These are phyloP conservation scores for Alternaria solani DNA, from an alignment of 2,329 filamentous ascomycete genomes.

Conservation along the genomic window DNA sequence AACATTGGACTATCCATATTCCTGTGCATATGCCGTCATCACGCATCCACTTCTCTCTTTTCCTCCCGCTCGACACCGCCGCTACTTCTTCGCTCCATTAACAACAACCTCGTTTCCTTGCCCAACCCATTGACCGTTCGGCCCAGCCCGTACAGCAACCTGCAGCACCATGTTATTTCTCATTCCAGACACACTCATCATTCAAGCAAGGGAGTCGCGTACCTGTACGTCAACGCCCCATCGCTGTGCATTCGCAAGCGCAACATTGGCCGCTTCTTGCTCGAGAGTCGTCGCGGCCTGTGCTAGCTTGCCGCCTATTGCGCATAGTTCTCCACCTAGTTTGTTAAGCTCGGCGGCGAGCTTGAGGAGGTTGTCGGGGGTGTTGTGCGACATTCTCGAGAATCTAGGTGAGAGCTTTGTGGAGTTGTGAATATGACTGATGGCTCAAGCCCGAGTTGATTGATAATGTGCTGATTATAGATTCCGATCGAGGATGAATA, in stretches of 20 bases:
- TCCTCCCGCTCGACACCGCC: neutral
- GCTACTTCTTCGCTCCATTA: constrained; percentile 22
- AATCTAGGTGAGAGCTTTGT: neutral
- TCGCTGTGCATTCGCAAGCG: constrained; percentile 28
- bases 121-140: constrained; percentile 3
- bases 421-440: neutral
- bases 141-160: constrained; percentile 21
- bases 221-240: constrained; percentile 37
- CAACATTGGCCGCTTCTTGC: constrained; percentile 36
- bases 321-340: constrained; percentile 22
- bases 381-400: constrained; percentile 22
- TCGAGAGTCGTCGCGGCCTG: constrained; percentile 25
- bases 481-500: neutral
- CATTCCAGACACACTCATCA: neutral
- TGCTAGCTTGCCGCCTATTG: constrained; percentile 25
- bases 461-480: neutral
- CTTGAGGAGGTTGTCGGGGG: constrained; percentile 30
- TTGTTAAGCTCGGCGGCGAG: constrained; percentile 31
- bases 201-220: neutral
- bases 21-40: neutral
- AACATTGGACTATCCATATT: neutral
- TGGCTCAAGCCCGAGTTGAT: no score
- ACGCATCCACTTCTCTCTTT: no score
- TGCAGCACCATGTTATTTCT: constrained; percentile 13
- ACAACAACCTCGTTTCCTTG: constrained; percentile 8